Evolutionary conservation across 768 basidiomycete genomes (phyloP), one percentile per base, ranked within the genome.

Genomic region (Asterophora lycoperdoides): DNA sequence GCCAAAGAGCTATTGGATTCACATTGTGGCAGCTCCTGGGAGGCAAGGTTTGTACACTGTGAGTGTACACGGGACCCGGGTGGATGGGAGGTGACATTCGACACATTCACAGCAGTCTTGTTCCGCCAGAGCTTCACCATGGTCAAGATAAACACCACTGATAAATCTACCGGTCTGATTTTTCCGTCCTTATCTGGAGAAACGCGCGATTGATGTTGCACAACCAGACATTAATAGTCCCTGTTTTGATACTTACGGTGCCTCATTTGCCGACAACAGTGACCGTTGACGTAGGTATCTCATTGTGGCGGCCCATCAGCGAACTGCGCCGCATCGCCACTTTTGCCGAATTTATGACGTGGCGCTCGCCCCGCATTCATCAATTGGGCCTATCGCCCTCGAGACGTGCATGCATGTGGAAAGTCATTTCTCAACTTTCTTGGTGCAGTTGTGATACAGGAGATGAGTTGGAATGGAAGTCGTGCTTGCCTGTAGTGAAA

Each of bases 331-430:
- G 78, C 36, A 80, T 85, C 17, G 80, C 82, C 5, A 66, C 72
- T 18, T 65, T 84, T 55, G 75, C 77, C 1, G 81, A 85, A 80
- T 77, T 3, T 87, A 86, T 59, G 87, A 88, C 53, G 79, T 88
- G 44, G 84, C 78, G 9, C 60, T 83, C 44, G 86, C 84, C 0
- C 84, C 86, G 4, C 84, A 88, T 58, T 86, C 84, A 64, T 85
- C 86, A 2, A 58, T 85, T 1, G 84, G 84, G 0, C 86, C 85
- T 0, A 78, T 89, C 26, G 83, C 84, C 0, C 72, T 87, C 18
- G 86, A 84, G 5, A 84, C 84, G 17, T 83, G 80, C 57, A 75
- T 86, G 36, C 81, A 86, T 46, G 73, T 87, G 3, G 84, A 74
- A 3, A 69, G 77, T 26, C n/a, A 28, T 49, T 19, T 20, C 18